Base-by-base conservation (phyloP, 2,329 filamentous ascomycete genomes). In the Paradendryphiella salina region DNA sequence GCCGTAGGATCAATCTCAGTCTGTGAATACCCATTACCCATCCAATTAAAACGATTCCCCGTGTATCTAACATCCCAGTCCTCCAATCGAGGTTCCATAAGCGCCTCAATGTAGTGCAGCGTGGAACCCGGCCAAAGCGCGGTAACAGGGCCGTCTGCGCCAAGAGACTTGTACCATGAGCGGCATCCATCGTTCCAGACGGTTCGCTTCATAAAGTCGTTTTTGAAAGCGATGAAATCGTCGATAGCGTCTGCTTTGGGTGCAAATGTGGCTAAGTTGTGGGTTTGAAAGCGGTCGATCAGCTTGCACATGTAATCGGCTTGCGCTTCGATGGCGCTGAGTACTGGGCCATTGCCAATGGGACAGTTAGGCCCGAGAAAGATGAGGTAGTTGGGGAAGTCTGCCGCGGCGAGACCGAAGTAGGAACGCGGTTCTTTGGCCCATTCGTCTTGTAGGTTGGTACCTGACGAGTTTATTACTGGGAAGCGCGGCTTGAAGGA, bases 241-340 rank as follows among this genome's bases (percentile, higher is more conserved):
- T 68, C 65, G 6, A 82, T 76, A 2, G 64, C 78, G 14, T 74
- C 73, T 0, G 68, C 61, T 58, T 79, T 79, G 9, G 80, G 75
- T 7, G 73, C 63, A 14, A 69, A 75, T 4, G 74, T 69, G 4
- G 65, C 62, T 46, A 82, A 77, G 62, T 78, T 75, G 60, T 79
- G 70, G 2, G 75, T 78, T 61, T 81, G 76, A 57, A 75, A 78
- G 32, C 77, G 75, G 64, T 80, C 75, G 50, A 82, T 75, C 32
- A 80, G 61, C 55, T 78, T 76, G 56, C 76, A 73, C 55, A 80
- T 75, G 67, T 79, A 81, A 56, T 82, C 78, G 3, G 75, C 76
- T 50, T 79, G 73, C 43, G 73, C 70, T 56, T 81, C 69, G 46
- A 79, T 76, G 3, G 75, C 76, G 2, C 67, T 73, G 3, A 79